Base-by-base conservation (phyloP, 805 yeast genomes). In the Suhomyces sp. region DNA sequence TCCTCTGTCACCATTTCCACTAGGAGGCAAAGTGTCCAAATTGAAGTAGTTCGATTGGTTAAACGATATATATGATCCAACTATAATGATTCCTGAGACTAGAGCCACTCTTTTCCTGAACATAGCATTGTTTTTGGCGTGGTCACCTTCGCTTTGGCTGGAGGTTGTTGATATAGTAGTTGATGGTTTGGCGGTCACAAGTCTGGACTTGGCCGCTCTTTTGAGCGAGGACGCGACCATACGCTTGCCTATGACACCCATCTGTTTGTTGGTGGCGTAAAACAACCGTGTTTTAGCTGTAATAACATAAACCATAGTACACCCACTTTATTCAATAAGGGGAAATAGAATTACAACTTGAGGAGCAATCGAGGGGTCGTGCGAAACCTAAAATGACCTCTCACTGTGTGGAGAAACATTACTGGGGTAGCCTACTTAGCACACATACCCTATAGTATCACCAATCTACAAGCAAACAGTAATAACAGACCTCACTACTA, bases 11-110 rank as follows among this genome's bases (percentile, higher is more conserved):
- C 48, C 41, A 26, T 45, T 38, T 44, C 46, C 54, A 22, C 55
- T 52, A 9, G 69, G 56, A 6, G 73, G 74, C 15, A 70, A 56
- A 3, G 76, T 69, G 49, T 75, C 80, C 60, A 74, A 67, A 47
- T 72, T 72, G 54, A 73, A 75, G 58, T 74, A 73, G 53, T 71
- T 71, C 27, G 74, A 64, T 54, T 66, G 76, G 53, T 68, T 71
- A 59, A 75, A 70, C 3, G 76, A 59, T 19, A 75, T 70, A 52
- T 70, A 75, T 6, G 77, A 70, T 8, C 79, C 78, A 19, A 75
- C 73, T n/a, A 75, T 70, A 40, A 75, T 68, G 48, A 75, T 56
- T 12, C 79, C 78, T 12, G 76, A 70, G 2, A 74, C 68, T 6
- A 73, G 58, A 1, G 80, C 79, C 31, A 73, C 76, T 26, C 69